Evolutionary conservation across 169 alveolate species (phyloP).

Genomic region (Theileria parva): DNA sequence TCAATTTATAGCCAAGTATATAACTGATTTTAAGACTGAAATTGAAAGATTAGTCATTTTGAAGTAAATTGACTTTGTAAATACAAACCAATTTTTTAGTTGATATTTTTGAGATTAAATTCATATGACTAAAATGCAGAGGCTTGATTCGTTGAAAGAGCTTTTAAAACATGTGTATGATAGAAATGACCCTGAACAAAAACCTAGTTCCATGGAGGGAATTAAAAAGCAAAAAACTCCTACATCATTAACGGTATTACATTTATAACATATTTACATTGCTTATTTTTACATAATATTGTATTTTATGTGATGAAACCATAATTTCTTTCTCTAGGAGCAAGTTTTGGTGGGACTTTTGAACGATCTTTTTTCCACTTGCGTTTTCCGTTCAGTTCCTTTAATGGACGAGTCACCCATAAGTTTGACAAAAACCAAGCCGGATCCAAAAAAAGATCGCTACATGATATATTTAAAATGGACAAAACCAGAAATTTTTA

Average conservation of each 20-base stretch:
- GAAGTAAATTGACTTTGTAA: neutral
- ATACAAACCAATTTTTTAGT: neutral
- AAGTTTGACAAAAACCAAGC: conserved; percentile 2
- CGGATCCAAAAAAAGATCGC: conserved; percentile 6
- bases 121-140: neutral
- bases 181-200: neutral
- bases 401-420: neutral
- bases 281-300: neutral
- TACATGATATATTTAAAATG: conserved; percentile 30
- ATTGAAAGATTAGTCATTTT: neutral
- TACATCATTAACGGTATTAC: conserved; percentile 38
- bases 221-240: conserved; percentile 34
- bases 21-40: neutral
- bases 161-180: neutral
- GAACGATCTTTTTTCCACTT: conserved; percentile 53
- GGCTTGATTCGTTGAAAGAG: neutral
- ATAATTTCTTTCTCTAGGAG: conserved; percentile 5
- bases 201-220: neutral
- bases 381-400: conserved; percentile 41
- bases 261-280: neutral
- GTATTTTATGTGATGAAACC: neutral
- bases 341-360: conserved; percentile 59
- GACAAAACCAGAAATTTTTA: conserved; percentile 13
- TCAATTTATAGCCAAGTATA: neutral
- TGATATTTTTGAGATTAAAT: neutral